Base-by-base conservation (phyloP, 129 eudicot species). In the Calendula officinalis region DNA sequence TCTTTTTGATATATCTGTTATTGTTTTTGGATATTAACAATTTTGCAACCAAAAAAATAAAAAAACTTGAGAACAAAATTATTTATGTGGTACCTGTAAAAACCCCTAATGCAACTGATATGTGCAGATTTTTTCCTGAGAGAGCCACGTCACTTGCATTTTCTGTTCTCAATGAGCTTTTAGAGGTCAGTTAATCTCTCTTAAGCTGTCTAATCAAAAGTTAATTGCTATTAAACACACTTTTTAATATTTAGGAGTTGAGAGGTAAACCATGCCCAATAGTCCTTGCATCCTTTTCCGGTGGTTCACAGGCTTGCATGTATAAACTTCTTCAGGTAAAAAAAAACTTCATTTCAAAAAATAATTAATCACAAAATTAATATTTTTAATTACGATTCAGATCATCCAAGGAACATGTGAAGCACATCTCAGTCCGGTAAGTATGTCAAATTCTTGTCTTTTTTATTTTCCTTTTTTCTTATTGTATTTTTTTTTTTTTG, bases 281-380 rank as follows among this genome's bases (percentile, higher is more conserved):
- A 43, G 86, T 87, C 44, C 71, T 91, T 62, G 82, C 84, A 51
- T 68, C 94, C 11, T 73, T 84, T 67, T 82, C 96, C 51, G 96
- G 98, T 52, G 98, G 96, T 37, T 78, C 94, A 51, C 87, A 87
- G 53, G 96, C 98, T 66, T 87, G 96, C 78, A 75, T 91, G 98
- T 91, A 91, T 53, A 91, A 91, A 77, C 61, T 91, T 70, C 73
- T 91, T 73, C 94, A 91, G 98, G 98, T 91, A 86, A 54, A 48
- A 39, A 43, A 8, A 9, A 67, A 61, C 22, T 56, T 63, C 5
- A 56, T 41, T 39, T 62, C 37, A 3, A 35, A 5, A 7, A 7
- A 51, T 13, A 5, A 34, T 3, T 39, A 8, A 54, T 61, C 56
- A 17, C 11, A 44, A 12, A 12, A 41, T n/a, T 38, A 39, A 22